A percentile compares a stretch with the other conserved stretches of the same genome.
These are phyloP conservation scores for Podaxis carcinomalis DNA, from an alignment of 768 basidiomycete species.

Conservation along the genomic window DNA sequence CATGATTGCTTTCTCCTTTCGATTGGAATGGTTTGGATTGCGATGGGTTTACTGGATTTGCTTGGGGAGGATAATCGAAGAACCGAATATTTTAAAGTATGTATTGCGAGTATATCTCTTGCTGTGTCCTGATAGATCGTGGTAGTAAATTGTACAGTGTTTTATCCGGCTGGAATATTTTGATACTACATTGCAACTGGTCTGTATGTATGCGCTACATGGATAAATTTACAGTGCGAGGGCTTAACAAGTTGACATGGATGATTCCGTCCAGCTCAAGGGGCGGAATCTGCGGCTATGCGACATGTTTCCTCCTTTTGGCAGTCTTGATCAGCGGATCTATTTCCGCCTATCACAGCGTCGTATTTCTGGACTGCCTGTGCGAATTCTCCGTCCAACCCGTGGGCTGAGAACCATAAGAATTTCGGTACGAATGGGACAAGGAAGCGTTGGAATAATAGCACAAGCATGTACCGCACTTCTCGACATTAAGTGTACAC, in stretches of 20 bases:
- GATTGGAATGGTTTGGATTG: background rate
- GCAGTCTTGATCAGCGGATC: background rate
- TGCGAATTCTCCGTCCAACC: too few relatives aligned
- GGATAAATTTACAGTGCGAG: background rate
- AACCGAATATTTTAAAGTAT: background rate
- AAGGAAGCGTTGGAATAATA: too few relatives aligned
- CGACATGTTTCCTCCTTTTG: background rate
- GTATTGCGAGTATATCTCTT: slow-evolving; percentile 14
- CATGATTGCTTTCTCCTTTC: background rate
- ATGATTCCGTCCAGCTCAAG: background rate
- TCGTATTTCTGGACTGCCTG: too few relatives aligned
- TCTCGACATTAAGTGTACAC: too few relatives aligned
- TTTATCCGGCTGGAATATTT: background rate
- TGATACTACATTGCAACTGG: background rate
- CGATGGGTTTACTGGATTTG: slow-evolving; percentile 1
- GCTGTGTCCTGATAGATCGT: background rate
- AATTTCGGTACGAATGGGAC: too few relatives aligned
- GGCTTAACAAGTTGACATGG: background rate
- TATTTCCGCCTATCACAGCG: background rate
- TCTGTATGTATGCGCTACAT: background rate
- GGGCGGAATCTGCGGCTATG: background rate
- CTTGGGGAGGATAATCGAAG: background rate
- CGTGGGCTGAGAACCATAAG: too few relatives aligned
- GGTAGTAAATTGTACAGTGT: background rate
- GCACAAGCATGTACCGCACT: too few relatives aligned